These are phyloP conservation scores for Piper betle DNA, from an alignment of 164 flowering plant species.

Conservation along the genomic window DNA sequence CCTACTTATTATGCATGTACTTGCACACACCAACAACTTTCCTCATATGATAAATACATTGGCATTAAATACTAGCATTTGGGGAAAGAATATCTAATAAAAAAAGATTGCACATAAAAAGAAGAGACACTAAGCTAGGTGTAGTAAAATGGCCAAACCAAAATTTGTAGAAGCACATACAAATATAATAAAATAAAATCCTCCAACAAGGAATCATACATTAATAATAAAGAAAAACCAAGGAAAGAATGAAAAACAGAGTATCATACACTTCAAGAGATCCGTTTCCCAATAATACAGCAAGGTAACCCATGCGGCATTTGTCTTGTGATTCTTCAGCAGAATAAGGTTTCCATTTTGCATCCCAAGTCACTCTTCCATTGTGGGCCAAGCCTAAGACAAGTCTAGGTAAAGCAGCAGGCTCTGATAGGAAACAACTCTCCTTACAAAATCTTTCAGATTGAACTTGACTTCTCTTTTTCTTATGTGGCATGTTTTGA, in stretches of 20 bases:
- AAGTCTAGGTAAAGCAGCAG: slow-evolving; percentile 50
- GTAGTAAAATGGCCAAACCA: too few species aligned
- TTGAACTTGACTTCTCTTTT: slow-evolving; percentile 2
- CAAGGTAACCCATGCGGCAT: slow-evolving; percentile 79
- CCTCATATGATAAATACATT: too few species aligned
- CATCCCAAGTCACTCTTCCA: slow-evolving; percentile 98
- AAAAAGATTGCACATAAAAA: too few species aligned
- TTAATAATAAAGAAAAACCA: not conserved
- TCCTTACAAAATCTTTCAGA: slow-evolving; percentile 6
- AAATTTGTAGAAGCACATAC: not conserved
- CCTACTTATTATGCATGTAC: too few species aligned
- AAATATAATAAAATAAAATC: not conserved
- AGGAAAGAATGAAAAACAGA: not conserved
- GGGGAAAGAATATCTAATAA: too few species aligned
- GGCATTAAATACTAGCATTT: too few species aligned
- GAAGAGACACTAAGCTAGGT: too few species aligned
- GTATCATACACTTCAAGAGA: slow-evolving; percentile 82
- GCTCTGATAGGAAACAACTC: slow-evolving; percentile 22
- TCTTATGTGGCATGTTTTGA: slow-evolving; percentile 1
- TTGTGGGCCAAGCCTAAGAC: slow-evolving; percentile 80
- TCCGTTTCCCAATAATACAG: slow-evolving; percentile 89
- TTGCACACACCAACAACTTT: too few species aligned
- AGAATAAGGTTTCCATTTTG: slow-evolving; percentile 68
- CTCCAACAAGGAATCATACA: not conserved
- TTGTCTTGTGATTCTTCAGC: slow-evolving; percentile 20